phyloP scores from a whole-genome alignment of 1,139 yeast species.

The Zhuliangozyma parablackwelliae region DNA sequence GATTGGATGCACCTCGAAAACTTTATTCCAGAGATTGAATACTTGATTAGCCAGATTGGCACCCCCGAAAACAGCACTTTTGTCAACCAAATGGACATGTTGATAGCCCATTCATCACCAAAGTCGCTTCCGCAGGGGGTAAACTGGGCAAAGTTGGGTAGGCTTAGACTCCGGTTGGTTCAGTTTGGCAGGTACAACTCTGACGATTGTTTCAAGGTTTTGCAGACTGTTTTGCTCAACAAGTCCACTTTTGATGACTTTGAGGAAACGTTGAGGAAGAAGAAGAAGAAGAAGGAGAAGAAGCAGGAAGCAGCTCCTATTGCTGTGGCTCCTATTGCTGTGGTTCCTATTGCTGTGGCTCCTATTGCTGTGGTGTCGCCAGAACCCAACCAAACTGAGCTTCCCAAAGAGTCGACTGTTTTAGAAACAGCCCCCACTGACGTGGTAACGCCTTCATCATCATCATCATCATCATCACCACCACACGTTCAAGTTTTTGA shows the following conservation, averaged over 20 bases:
- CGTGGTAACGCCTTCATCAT: no score
- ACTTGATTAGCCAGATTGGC: conserved; percentile 1
- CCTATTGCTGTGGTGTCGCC: not conserved
- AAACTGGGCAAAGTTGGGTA: conserved; percentile 3
- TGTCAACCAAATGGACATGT: no score
- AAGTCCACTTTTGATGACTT: conserved; percentile 6
- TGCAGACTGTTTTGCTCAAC: conserved; percentile 10
- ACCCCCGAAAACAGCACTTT: no score
- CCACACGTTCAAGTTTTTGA: conserved; percentile 20
- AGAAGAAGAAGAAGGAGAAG: not conserved
- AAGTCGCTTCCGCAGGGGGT: conserved; percentile 1
- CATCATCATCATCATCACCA: no score
- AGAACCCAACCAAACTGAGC: no score
- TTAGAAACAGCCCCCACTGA: no score
- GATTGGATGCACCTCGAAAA: conserved; percentile 8
- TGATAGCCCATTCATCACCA: no score
- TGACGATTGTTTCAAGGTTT: conserved; percentile 7
- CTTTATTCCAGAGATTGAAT: conserved; percentile 4
- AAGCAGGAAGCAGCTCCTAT: not conserved
- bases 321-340: no score
- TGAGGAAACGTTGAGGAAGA: conserved; percentile 2
- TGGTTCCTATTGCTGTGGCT: no score
- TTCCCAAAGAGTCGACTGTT: no score
- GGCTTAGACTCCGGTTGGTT: conserved; percentile 5
- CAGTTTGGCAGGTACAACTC: conserved; percentile 5